Base-by-base conservation (phyloP, 2,329 filamentous ascomycete genomes). In the Sordariomycetes sp. region DNA sequence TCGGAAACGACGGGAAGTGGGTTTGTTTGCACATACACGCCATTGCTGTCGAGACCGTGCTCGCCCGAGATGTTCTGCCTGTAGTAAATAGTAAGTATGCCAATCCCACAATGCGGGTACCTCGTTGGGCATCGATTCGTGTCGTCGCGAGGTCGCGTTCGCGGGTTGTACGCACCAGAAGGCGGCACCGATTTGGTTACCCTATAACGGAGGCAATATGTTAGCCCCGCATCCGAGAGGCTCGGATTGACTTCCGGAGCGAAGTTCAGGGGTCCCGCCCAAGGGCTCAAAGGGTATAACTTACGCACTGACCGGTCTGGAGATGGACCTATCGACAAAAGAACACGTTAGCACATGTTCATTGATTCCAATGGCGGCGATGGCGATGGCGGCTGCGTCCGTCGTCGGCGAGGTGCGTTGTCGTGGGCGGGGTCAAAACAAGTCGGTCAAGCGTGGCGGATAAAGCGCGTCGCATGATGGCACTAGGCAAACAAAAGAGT, bases 101-200 rank as follows among this genome's bases (percentile, higher is more conserved):
- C 39, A 54, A 52, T 28, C 53, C 56, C 34, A 28, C 53, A 36
- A 57, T 28, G 35, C 20, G 24, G 39, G 10, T 56, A 28, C 28
- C 25, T 17, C 42, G 22, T 10, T 35, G 24, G 10, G 20, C 25
- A 35, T 52, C 10, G 48, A 56, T 51, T 55, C 54, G 54, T 34
- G 20, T 56, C 28, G 28, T 56, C 54, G 25, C 45, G 45, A 10
- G 42, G n/a, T 51, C 28, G 24, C 17, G 25, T 12, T 28, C n/a
- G 32, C 17, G 32, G 45, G 45, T 56, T n/a, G 45, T 60, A 79
- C 84, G 66, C 77, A 89, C 87, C 94, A 99, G 85, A 99, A 99
- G 78, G 94, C 94, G 82, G 94, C 94, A 92, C 94, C 94, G 68
- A 97, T 96, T 89, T 99, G 94, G 88, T 99, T 99, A 85, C 94